phyloP scores from a whole-genome alignment of 2,329 filamentous ascomycete genomes.

The Dactylella cylindrospora region DNA sequence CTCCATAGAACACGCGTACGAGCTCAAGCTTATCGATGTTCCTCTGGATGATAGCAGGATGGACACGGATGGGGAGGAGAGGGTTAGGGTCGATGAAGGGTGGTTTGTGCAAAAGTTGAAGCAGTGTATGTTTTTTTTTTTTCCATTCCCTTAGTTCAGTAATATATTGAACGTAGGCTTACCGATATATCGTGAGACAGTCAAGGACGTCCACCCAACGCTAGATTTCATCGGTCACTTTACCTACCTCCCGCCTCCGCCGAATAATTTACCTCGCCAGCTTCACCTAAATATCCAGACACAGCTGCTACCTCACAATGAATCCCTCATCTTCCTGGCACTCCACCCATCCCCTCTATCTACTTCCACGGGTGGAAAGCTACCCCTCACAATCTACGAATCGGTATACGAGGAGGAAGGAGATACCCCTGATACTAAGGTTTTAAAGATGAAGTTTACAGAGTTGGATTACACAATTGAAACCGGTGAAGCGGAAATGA shows the following conservation, averaged over 20 bases:
- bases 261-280: slow-evolving; percentile 58
- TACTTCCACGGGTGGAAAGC: slow-evolving; percentile 60
- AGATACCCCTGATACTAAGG: slow-evolving; percentile 53
- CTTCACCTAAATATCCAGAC: slow-evolving; percentile 62
- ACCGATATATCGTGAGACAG: slow-evolving; percentile 54
- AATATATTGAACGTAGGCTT: too few species aligned
- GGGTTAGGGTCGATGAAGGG: slow-evolving; percentile 64
- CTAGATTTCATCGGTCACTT: slow-evolving; percentile 93
- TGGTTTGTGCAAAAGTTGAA: slow-evolving; percentile 80
- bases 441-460: slow-evolving; percentile 68
- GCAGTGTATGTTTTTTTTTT: slow-evolving; percentile 66
- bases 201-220: slow-evolving; percentile 81
- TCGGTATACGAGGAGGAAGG: slow-evolving; percentile 71
- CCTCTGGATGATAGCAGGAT: slow-evolving; percentile 46
- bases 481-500: slow-evolving; percentile 96
- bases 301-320: slow-evolving; percentile 73
- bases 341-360: slow-evolving; percentile 68
- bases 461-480: slow-evolving; percentile 85
- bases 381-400: slow-evolving; percentile 91
- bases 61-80: slow-evolving; percentile 57
- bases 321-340: slow-evolving; percentile 81
- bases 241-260: slow-evolving; percentile 69
- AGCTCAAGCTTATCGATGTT: slow-evolving; percentile 63
- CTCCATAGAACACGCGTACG: slow-evolving; percentile 90
- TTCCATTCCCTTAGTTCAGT: slow-evolving; percentile 24